phyloP scores from a whole-genome alignment of 495 filamentous ascomycete genomes.

The Eremomyces bilateralis region DNA sequence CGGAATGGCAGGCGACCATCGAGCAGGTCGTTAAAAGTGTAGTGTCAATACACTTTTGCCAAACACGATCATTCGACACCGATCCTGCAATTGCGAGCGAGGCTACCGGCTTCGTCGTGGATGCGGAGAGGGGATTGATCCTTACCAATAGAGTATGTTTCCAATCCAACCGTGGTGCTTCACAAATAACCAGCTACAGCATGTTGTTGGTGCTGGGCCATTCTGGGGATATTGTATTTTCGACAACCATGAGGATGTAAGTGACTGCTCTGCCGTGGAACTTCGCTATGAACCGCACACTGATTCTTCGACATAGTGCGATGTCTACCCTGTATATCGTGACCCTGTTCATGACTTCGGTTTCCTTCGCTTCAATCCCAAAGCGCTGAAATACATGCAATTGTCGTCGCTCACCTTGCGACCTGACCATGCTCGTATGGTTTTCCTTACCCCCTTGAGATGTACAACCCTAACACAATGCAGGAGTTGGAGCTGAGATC shows the following conservation, averaged over 20 bases:
- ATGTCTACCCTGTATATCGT: slow-evolving; percentile 93
- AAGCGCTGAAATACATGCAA: slow-evolving; percentile 89
- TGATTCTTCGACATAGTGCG: slow-evolving; percentile 33
- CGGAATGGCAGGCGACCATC: slow-evolving; percentile 93
- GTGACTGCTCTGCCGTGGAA: neutral
- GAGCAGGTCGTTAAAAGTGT: slow-evolving; percentile 81
- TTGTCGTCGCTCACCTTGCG: slow-evolving; percentile 57
- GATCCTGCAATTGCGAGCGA: slow-evolving; percentile 83
- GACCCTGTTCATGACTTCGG: slow-evolving; percentile 98
- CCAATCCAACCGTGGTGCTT: too few relatives aligned
- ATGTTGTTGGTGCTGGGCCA: slow-evolving; percentile 89
- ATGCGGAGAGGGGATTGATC: slow-evolving; percentile 69
- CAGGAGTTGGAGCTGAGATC: slow-evolving; percentile 68
- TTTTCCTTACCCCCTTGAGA: neutral
- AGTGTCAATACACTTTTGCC: slow-evolving; percentile 95
- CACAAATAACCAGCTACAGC: slow-evolving; percentile 19
- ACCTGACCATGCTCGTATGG: slow-evolving; percentile 42
- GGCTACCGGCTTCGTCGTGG: slow-evolving; percentile 93
- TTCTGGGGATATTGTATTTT: slow-evolving; percentile 98
- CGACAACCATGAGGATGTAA: slow-evolving; percentile 76
- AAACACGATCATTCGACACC: slow-evolving; percentile 95
- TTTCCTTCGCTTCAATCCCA: slow-evolving; percentile 85
- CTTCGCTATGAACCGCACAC: slow-evolving; percentile 1
- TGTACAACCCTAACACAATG: neutral
- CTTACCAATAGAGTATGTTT: slow-evolving; percentile 12